These are phyloP conservation scores for Millerozyma acaciae DNA, from an alignment of 805 yeast species.

Conservation along the genomic window DNA sequence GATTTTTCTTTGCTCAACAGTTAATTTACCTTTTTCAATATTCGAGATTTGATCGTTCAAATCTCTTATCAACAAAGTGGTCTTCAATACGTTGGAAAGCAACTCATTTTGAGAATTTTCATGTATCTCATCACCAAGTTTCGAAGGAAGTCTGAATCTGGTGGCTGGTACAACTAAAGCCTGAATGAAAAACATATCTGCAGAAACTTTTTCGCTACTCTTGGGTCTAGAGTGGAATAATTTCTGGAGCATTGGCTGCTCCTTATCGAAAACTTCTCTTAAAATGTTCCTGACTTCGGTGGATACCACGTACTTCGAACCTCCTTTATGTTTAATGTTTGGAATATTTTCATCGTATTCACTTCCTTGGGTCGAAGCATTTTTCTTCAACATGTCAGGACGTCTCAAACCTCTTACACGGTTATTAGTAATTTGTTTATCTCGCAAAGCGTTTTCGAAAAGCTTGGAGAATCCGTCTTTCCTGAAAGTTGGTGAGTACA, in stretches of 20 bases:
- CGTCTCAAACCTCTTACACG: conserved; percentile 75
- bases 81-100: conserved; percentile 71
- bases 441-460: conserved; percentile 81
- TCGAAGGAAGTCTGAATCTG: conserved; percentile 93
- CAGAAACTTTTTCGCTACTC: conserved; percentile 42
- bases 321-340: conserved; percentile 56
- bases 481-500: conserved; percentile 91
- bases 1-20: conserved; percentile 65
- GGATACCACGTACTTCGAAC: conserved; percentile 82
- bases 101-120: conserved; percentile 92
- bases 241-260: conserved; percentile 61
- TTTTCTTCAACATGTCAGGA: conserved; percentile 60
- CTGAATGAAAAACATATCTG: conserved; percentile 88
- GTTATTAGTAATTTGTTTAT: conserved; percentile 77
- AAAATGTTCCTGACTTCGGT: conserved; percentile 82
- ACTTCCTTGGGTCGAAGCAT: conserved; percentile 6
- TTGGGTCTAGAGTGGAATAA: conserved; percentile 82
- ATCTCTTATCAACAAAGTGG: conserved; percentile 80
- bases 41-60: conserved; percentile 77
- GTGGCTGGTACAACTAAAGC: conserved; percentile 94
- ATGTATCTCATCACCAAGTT: conserved; percentile 93
- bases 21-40: conserved; percentile 38
- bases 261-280: conserved; percentile 69
- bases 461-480: conserved; percentile 93
- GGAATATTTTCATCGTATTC: conserved; percentile 33